Conservation (phyloP, 768 basidiomycete genomes). For the Royoungia palumana region DNA sequence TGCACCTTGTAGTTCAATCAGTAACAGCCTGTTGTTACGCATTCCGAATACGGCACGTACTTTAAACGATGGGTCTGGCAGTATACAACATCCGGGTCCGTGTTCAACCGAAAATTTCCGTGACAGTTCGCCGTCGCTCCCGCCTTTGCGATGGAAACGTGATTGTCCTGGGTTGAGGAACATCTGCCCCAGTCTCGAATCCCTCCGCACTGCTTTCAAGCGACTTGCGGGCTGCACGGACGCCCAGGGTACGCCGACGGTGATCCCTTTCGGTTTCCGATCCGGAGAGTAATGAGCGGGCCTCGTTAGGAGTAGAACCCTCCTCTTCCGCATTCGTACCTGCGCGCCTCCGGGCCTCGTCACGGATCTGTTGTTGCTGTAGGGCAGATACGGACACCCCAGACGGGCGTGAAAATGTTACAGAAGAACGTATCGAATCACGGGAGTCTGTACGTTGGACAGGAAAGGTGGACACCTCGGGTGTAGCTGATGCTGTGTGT, state of each 20-base stretch:
- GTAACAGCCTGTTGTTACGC: background rate
- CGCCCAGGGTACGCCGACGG: constrained; percentile 38
- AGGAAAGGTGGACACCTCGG: constrained; percentile 29
- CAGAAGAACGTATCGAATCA: constrained; percentile 42
- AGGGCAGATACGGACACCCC: constrained; percentile 53
- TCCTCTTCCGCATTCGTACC: constrained; percentile 26
- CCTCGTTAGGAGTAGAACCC: constrained; percentile 16
- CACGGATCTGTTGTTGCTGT: constrained; percentile 47
- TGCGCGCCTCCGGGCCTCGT: constrained; percentile 36
- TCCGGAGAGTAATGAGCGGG: constrained; percentile 37
- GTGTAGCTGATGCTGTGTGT: constrained; percentile 57
- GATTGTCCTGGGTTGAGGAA: constrained; percentile 39
- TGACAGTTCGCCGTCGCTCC: constrained; percentile 49
- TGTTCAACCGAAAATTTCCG: constrained; percentile 42
- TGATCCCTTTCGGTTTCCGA: constrained; percentile 51
- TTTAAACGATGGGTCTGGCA: constrained; percentile 11
- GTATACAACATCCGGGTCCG: constrained; percentile 6
- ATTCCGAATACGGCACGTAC: constrained; percentile 11
- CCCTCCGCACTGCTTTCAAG: constrained; percentile 35
- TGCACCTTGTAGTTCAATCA: constrained; percentile 16
- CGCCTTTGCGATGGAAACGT: constrained; percentile 30
- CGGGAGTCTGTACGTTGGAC: constrained; percentile 48
- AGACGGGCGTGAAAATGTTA: constrained; percentile 65
- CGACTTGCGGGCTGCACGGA: constrained; percentile 45
- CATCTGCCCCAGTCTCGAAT: constrained; percentile 26